These are phyloP conservation scores for Carex myosuroides DNA, from an alignment of 176 grass and related monocot species.

Conservation along the genomic window DNA sequence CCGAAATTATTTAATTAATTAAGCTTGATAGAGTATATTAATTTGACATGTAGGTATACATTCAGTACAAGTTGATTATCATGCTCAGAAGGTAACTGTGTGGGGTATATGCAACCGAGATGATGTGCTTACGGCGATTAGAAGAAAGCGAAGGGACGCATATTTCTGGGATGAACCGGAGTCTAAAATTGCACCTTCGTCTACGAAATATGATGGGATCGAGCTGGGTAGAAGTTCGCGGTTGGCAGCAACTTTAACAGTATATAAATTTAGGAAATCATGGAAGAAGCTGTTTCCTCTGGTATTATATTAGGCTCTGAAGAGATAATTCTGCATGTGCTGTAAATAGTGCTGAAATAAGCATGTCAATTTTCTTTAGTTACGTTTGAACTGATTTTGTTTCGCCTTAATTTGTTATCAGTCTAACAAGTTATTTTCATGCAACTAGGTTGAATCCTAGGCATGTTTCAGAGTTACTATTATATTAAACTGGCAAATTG, in stretches of 20 bases:
- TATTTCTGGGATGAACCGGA: conserved; percentile 46
- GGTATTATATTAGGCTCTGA: conserved; percentile 21
- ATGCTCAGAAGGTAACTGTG: conserved; percentile 78
- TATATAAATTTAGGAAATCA: conserved; percentile 45
- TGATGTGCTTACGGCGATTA: conserved; percentile 65
- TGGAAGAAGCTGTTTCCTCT: conserved; percentile 90
- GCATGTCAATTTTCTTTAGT: conserved; percentile 27
- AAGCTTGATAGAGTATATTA: neutral
- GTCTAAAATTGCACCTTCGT: neutral
- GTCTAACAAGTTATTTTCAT: neutral
- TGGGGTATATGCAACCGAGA: conserved; percentile 83
- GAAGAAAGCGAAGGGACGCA: conserved; percentile 63
- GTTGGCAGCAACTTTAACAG: conserved; percentile 37
- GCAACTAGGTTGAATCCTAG: neutral
- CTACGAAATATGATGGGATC: conserved; percentile 13
- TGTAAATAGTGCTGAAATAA: conserved; percentile 9
- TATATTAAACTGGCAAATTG: neutral
- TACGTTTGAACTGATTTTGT: neutral
- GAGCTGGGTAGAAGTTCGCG: conserved; percentile 28
- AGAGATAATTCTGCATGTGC: neutral
- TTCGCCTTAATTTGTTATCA: neutral
- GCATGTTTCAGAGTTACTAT: neutral
- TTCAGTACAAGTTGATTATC: conserved; percentile 68
- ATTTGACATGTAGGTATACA: conserved; percentile 53
- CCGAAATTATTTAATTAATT: neutral